phyloP scores from a whole-genome alignment of 768 basidiomycete genomes.

The Candolleomyces efflorescens region DNA sequence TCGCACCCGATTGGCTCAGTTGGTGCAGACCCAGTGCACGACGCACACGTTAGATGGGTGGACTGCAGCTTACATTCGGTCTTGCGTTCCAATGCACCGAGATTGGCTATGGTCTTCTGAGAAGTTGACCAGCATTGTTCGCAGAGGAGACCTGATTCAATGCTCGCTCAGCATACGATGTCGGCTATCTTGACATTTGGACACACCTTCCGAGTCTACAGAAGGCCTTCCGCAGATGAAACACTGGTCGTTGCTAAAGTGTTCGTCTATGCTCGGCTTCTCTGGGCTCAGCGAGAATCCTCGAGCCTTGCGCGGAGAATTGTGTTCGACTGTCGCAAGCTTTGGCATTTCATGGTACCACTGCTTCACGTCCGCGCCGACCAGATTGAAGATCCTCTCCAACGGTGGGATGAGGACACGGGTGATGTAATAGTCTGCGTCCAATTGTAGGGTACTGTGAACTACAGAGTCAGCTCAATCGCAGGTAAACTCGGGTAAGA shows the following conservation, averaged over 20 bases:
- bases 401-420: constrained; percentile 85
- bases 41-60: constrained; percentile 67
- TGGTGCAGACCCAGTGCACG: constrained; percentile 56
- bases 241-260: constrained; percentile 70
- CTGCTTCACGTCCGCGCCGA: constrained; percentile 79
- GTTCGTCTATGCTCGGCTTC: constrained; percentile 61
- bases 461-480: constrained; percentile 26
- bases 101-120: constrained; percentile 50
- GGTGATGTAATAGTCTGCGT: constrained; percentile 85
- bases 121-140: constrained; percentile 49
- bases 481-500: not conserved
- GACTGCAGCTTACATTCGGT: constrained; percentile 52
- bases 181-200: not conserved
- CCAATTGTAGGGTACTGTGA: constrained; percentile 55
- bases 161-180: not conserved
- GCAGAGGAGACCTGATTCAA: constrained; percentile 51
- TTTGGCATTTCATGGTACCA: constrained; percentile 93
- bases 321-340: constrained; percentile 21
- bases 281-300: constrained; percentile 23
- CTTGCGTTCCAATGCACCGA: constrained; percentile 49
- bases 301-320: constrained; percentile 11
- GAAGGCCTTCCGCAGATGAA: constrained; percentile 60
- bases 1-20: constrained; percentile 69
- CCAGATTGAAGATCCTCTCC: constrained; percentile 85
- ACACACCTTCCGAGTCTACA: constrained; percentile 13